Evolutionary conservation across 768 basidiomycete species (phyloP), one percentile per base, ranked within the genome.

Genomic region (Hortiboletus campestris): DNA sequence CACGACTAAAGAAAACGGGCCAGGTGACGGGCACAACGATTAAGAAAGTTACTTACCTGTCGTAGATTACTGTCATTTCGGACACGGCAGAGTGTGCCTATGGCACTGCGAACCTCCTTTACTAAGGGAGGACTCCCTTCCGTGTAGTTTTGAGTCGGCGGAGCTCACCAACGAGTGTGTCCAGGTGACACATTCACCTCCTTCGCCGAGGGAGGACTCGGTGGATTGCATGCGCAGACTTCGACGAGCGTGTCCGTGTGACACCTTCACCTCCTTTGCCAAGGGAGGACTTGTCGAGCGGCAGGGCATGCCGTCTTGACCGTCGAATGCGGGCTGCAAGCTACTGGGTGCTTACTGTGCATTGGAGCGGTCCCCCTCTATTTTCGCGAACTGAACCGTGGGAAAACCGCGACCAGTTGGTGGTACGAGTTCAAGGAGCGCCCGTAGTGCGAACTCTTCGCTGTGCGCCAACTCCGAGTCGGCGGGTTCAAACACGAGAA

Each of bases 181-280:
- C 53, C 47, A 55, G 2, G 3, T 20, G 22, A 43, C 31, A 22
- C 13, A 32, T 55, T 35, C 3, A 49, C 11, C 53, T 44, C 43
- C 43, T 44, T 44, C 3, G 28, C 53, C 25, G 38, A 48, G 46
- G 53, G 46, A 55, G 53, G 47, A 36, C 46, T 54, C 48, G 9
- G 4, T 42, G 41, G 41, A 16, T 16, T 25, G 46, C 20, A 22
- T 16, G 16, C 1, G 46, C 32, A 34, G n/a, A 46, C 51, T 53
- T 45, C 34, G 19, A 11, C 35, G n/a, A 56, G 49, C 32, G 44
- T n/a, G 38, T 56, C 49, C 55, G 46, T n/a, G 19, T 6, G 28
- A 49, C 48, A 32, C 54, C 2, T 36, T 17, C 10, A 49, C 49
- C 49, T 56, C 55, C 55, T 56, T 56, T 51, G n/a, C n/a, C n/a